Conservation (phyloP, 768 basidiomycete genomes). For the Strobilomyces echinocephalus region DNA sequence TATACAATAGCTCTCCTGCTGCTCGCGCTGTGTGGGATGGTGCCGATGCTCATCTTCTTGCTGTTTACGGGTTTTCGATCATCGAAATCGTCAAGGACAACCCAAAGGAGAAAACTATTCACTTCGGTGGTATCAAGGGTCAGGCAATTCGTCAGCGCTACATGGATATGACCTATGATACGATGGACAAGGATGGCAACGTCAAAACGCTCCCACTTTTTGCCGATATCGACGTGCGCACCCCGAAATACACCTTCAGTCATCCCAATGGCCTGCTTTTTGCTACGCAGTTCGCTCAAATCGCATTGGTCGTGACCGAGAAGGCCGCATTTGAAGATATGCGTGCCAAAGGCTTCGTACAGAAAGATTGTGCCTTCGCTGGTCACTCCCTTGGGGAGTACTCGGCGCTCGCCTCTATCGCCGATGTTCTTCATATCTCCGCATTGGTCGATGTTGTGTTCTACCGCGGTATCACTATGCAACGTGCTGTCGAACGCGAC, state of each 20-base stretch:
- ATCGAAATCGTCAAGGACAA: conserved; percentile 98
- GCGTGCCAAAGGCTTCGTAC: conserved; percentile 93
- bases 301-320: conserved; percentile 96
- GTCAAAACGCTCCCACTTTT: conserved; percentile 96
- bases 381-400: conserved; percentile 99
- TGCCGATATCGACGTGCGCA: conserved; percentile 90
- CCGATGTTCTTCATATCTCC: conserved; percentile 92
- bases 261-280: conserved; percentile 93
- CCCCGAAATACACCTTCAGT: conserved; percentile 96
- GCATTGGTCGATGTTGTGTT: conserved; percentile 97
- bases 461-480: conserved; percentile 99
- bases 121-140: conserved; percentile 99
- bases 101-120: conserved; percentile 95
- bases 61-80: conserved; percentile 98
- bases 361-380: conserved; percentile 88
- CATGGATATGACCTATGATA: conserved; percentile 99
- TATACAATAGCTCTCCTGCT: conserved; percentile 88
- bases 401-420: conserved; percentile 95
- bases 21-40: conserved; percentile 97
- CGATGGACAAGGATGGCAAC: conserved; percentile 93
- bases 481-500: conserved; percentile 97
- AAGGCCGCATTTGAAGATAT: conserved; percentile 99
- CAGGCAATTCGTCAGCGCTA: conserved; percentile 98
- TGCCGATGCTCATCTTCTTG: conserved; percentile 87
- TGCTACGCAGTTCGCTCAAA: conserved; percentile 98